phyloP scores from a whole-genome alignment of 352 stramenopile genomes.

The Pythium guiyangense region DNA sequence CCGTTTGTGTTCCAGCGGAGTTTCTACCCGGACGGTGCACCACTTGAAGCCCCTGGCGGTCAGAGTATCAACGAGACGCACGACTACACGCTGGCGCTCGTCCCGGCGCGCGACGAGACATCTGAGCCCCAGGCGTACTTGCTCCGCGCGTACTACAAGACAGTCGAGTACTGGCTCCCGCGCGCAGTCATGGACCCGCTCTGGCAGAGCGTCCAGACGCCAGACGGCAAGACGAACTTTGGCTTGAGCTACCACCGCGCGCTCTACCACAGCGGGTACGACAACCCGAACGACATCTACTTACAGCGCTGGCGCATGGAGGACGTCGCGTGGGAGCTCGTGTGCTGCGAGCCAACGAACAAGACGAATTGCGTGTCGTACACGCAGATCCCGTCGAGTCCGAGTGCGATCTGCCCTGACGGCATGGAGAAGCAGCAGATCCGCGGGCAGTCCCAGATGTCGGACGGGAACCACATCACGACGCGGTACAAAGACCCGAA shows the following conservation, averaged over 20 bases:
- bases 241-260: conserved; percentile 94
- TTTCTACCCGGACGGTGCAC: conserved; percentile 90
- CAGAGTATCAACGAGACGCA: conserved; percentile 91
- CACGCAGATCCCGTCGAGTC: conserved; percentile 24
- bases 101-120: conserved; percentile 22
- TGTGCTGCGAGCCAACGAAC: conserved; percentile 78
- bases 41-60: conserved; percentile 62
- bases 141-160: conserved; percentile 94
- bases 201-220: conserved; percentile 94
- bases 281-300: conserved; percentile 97
- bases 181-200: conserved; percentile 95
- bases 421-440: conserved; percentile 63
- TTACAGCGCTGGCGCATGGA: conserved; percentile 94
- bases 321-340: conserved; percentile 90
- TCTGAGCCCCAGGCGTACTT: conserved; percentile 69
- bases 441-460: conserved; percentile 59
- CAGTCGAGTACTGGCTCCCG: conserved; percentile 93
- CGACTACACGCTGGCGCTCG: conserved; percentile 88
- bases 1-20: conserved; percentile 89
- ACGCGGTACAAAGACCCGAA: conserved; percentile 92
- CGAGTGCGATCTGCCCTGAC: conserved; percentile 33
- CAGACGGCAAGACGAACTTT: conserved; percentile 77
- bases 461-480: conserved; percentile 39
- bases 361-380: conserved; percentile 45
- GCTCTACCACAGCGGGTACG: conserved; percentile 93